Percentiles rank a stretch among this genome's conserved stretches.
Evolutionary conservation across 2,329 filamentous ascomycete species (phyloP).

Genomic region (Aspergillus sp.): DNA sequence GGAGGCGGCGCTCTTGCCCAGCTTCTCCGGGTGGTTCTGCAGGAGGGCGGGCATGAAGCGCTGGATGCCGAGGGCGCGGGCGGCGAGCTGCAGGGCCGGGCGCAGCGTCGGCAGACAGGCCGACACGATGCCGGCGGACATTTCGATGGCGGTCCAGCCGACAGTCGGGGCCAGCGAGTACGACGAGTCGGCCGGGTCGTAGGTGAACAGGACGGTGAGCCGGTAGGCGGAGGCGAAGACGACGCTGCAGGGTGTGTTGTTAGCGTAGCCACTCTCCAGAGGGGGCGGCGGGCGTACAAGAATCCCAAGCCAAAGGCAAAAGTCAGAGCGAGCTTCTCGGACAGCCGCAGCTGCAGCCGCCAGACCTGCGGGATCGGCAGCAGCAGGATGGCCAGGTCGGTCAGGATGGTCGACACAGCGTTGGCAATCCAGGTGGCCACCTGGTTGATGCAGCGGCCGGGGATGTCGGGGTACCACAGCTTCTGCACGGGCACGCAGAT

Average conservation of each 20-base stretch:
- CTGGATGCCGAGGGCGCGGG: conserved; percentile 19
- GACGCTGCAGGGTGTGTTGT: conserved; percentile 15
- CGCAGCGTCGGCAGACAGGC: conserved; percentile 27
- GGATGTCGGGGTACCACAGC: conserved; percentile 25
- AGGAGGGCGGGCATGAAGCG: conserved; percentile 12
- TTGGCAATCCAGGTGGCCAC: conserved; percentile 27
- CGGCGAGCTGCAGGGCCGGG: conserved; percentile 21
- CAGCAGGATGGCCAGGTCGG: conserved; percentile 24
- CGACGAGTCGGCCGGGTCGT: conserved; percentile 20
- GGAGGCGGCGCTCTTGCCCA: conserved; percentile 6
- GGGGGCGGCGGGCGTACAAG: conserved; percentile 15
- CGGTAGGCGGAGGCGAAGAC: conserved; percentile 28
- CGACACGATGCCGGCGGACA: conserved; percentile 28
- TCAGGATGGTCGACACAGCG: conserved; percentile 23
- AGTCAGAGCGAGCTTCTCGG: conserved; percentile 21
- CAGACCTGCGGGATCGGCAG: conserved; percentile 28
- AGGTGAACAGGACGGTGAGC: conserved; percentile 26
- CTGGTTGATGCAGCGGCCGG: conserved; percentile 28
- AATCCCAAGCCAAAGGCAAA: conserved; percentile 24
- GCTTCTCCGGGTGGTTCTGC: conserved; percentile 8
- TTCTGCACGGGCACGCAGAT: conserved; percentile 30
- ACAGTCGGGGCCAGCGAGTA: conserved; percentile 29
- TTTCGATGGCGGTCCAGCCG: conserved; percentile 30
- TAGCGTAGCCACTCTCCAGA: not conserved
- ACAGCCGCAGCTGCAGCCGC: conserved; percentile 23